Percentiles rank a stretch among this genome's conserved stretches.
Conservation (phyloP, 2,329 filamentous ascomycete genomes). For the Alternaria sp. region DNA sequence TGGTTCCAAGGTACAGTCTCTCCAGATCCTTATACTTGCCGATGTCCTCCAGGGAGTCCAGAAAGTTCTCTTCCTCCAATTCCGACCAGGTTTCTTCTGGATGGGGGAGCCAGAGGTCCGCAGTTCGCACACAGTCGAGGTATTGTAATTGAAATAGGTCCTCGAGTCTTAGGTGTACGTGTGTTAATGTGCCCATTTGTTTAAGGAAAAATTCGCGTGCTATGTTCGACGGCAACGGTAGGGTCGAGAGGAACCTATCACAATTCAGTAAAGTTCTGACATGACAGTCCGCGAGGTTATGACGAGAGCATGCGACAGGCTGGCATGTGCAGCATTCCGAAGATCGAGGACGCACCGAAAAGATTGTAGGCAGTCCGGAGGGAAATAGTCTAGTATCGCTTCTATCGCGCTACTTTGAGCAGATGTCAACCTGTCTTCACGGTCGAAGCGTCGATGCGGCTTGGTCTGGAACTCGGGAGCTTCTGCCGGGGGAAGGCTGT, state of each 20-base stretch:
- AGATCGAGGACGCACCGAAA: background rate
- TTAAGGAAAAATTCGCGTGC: background rate
- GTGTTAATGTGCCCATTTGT: background rate
- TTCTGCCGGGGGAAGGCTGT: background rate
- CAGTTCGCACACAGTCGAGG: background rate
- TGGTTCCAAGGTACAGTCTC: background rate
- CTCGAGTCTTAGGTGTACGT: background rate
- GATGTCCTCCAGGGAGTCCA: background rate
- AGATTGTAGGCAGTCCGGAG: background rate
- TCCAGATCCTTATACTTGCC: background rate
- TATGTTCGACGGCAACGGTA: background rate
- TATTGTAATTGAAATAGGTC: background rate
- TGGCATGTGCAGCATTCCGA: background rate
- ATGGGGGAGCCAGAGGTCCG: background rate
- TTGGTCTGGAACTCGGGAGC: background rate
- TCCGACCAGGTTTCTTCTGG: background rate
- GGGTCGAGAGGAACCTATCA: background rate
- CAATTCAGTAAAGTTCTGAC: background rate
- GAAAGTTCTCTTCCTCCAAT: background rate
- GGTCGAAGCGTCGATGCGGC: background rate
- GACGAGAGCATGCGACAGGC: background rate
- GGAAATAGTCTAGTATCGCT: background rate
- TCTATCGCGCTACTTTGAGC: background rate
- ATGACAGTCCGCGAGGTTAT: background rate
- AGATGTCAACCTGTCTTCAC: background rate